phyloP scores from a whole-genome alignment of 768 basidiomycete genomes.

The Tubosaeta sp. region DNA sequence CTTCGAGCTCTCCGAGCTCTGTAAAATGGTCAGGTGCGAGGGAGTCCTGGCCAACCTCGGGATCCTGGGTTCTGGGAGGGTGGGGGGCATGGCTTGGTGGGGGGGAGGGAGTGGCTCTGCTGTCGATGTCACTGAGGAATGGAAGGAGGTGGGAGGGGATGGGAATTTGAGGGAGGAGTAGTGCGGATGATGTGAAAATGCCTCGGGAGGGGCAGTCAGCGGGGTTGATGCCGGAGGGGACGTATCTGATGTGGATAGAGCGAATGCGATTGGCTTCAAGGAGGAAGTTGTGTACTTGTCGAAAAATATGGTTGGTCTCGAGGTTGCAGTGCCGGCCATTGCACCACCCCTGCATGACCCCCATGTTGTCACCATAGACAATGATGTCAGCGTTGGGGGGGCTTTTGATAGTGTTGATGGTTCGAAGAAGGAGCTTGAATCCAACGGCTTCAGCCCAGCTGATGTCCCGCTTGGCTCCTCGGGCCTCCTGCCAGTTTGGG shows the following conservation, averaged over 20 bases:
- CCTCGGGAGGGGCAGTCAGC: neutral
- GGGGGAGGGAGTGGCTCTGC: neutral
- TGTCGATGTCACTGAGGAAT: neutral
- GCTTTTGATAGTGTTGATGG: neutral
- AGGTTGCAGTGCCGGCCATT: conserved; percentile 7
- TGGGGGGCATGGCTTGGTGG: neutral
- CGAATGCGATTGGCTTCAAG: neutral
- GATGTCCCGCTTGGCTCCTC: conserved; percentile 33
- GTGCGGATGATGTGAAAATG: neutral
- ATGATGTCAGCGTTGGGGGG: neutral
- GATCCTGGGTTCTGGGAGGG: neutral
- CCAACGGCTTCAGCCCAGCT: conserved; percentile 33
- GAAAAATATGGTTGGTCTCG: neutral
- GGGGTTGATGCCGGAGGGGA: neutral
- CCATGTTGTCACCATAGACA: conserved; percentile 10
- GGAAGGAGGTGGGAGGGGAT: neutral
- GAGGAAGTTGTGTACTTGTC: neutral
- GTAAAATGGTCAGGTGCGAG: too few species aligned
- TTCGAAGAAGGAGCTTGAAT: neutral
- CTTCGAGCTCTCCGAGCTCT: too few species aligned
- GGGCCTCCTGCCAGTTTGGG: conserved; percentile 26
- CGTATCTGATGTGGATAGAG: neutral
- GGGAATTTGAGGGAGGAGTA: neutral
- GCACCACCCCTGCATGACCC: conserved; percentile 9
- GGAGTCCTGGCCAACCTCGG: too few species aligned